Evolutionary conservation across 345 rosid genomes (phyloP).

Genomic region (Viola odorata): DNA sequence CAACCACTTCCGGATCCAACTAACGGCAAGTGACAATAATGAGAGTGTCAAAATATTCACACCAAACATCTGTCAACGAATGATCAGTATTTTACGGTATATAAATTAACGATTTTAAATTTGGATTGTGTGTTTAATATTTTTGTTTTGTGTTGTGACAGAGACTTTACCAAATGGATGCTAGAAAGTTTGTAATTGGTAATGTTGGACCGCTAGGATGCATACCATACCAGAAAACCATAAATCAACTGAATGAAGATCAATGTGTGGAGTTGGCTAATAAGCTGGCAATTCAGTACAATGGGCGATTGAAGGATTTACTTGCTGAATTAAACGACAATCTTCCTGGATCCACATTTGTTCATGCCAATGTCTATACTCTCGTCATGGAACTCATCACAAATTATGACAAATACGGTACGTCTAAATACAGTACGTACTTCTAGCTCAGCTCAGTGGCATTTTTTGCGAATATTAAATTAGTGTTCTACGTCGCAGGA

Average conservation of each 20-base stretch:
- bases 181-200: constrained; percentile 75
- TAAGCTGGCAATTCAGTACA: constrained; percentile 63
- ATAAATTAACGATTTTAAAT: background rate
- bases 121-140: background rate
- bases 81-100: background rate
- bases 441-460: too few species aligned
- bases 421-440: background rate
- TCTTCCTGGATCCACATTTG: constrained; percentile 65
- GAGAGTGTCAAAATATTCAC: too few species aligned
- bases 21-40: constrained; percentile 39
- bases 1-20: constrained; percentile 49
- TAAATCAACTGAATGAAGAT: constrained; percentile 49
- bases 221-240: constrained; percentile 82
- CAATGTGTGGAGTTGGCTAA: constrained; percentile 78
- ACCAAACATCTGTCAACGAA: background rate
- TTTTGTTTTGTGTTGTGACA: constrained; percentile 24
- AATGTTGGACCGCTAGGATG: constrained; percentile 96
- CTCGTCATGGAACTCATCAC: constrained; percentile 86
- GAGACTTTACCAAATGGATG: constrained; percentile 79
- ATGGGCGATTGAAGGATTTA: constrained; percentile 54
- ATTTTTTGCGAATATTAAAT: background rate
- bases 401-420: constrained; percentile 67
- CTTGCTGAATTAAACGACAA: constrained; percentile 47
- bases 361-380: constrained; percentile 71
- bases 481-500: constrained; percentile 27